These are phyloP conservation scores for Thymus mandschuricus DNA, from an alignment of 257 asterid species.

Conservation along the genomic window DNA sequence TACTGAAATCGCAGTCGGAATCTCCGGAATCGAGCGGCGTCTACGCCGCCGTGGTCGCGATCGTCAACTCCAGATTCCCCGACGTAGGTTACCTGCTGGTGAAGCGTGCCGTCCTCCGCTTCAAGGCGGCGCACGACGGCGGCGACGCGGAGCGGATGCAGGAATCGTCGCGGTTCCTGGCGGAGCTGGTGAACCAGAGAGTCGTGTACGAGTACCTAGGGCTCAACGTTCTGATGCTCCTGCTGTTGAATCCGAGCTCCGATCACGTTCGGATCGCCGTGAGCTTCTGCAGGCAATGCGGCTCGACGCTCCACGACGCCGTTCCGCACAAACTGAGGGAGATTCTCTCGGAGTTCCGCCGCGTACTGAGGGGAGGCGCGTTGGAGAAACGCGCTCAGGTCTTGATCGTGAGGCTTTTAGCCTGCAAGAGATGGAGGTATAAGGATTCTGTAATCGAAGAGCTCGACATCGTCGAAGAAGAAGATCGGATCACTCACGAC, in stretches of 20 bases:
- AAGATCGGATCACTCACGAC: conserved; percentile 53
- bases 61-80: conserved; percentile 38
- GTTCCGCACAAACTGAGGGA: conserved; percentile 33
- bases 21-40: conserved; percentile 31
- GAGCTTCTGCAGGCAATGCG: conserved; percentile 38
- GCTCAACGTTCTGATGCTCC: conserved; percentile 22
- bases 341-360: conserved; percentile 40
- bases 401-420: conserved; percentile 38
- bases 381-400: conserved; percentile 19
- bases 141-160: conserved; percentile 17
- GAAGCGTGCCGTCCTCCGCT: conserved; percentile 31
- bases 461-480: conserved; percentile 43
- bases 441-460: conserved; percentile 26
- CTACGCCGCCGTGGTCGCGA: conserved; percentile 40
- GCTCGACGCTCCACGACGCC: conserved; percentile 23
- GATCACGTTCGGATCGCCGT: conserved; percentile 45
- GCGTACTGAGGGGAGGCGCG: conserved; percentile 26
- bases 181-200: conserved; percentile 40
- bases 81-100: conserved; percentile 38
- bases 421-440: conserved; percentile 23
- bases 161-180: conserved; percentile 30
- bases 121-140: conserved; percentile 23
- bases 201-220: conserved; percentile 36
- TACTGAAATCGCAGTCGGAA: conserved; percentile 38
- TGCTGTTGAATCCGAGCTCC: conserved; percentile 37